These are phyloP conservation scores for Aspergillus pseudotamarii DNA, from an alignment of 2,329 filamentous ascomycete species.

Conservation along the genomic window DNA sequence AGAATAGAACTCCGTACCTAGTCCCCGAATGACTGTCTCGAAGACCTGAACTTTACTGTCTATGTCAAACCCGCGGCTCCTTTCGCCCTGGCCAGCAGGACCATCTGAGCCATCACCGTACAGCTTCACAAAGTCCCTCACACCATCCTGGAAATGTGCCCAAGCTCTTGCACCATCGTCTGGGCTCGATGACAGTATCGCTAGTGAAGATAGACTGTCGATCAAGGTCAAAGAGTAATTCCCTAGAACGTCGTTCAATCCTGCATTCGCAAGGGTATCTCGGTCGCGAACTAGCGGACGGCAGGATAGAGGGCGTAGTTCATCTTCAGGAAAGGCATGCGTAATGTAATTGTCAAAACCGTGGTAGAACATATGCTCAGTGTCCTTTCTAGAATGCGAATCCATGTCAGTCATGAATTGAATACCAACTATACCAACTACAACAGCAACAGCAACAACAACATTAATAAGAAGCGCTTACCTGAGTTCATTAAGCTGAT, in stretches of 20 bases:
- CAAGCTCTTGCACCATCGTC: slow-evolving; percentile 64
- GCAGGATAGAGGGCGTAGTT: slow-evolving; percentile 86
- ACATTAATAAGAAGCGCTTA: slow-evolving; percentile 17
- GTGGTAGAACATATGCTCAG: slow-evolving; percentile 85
- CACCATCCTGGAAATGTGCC: slow-evolving; percentile 76
- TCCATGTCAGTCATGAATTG: not conserved
- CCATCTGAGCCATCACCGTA: slow-evolving; percentile 84
- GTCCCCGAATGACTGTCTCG: slow-evolving; percentile 92
- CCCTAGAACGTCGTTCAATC: slow-evolving; percentile 91
- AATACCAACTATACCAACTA: not conserved
- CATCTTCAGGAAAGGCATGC: slow-evolving; percentile 93
- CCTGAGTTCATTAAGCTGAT: slow-evolving; percentile 41
- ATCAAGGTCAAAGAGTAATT: slow-evolving; percentile 97
- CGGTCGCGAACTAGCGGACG: slow-evolving; percentile 80
- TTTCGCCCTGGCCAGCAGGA: slow-evolving; percentile 67
- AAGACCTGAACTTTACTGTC: slow-evolving; percentile 99
- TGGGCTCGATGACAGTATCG: slow-evolving; percentile 75
- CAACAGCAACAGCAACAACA: not conserved
- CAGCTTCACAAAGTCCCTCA: slow-evolving; percentile 73
- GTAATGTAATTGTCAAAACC: slow-evolving; percentile 94
- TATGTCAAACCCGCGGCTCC: slow-evolving; percentile 83
- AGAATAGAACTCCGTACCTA: slow-evolving; percentile 35
- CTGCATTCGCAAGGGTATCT: slow-evolving; percentile 76
- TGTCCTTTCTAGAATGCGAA: slow-evolving; percentile 42
- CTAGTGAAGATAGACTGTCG: slow-evolving; percentile 91